Evolutionary conservation across 2,329 filamentous ascomycete species (phyloP).

Genomic region (Clarireedia monteithiana): DNA sequence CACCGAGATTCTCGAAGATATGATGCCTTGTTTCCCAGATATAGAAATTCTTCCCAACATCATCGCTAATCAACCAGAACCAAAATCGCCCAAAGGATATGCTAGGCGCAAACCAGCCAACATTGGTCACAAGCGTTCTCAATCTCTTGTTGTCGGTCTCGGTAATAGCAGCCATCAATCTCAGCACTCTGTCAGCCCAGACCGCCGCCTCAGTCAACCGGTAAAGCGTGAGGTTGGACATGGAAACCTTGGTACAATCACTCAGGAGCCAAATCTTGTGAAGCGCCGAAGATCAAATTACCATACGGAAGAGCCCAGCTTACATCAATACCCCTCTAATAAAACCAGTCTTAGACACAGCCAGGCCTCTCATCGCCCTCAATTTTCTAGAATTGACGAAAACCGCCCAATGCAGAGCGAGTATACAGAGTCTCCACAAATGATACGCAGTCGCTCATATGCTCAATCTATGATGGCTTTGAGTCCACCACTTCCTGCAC

Average conservation of each 20-base stretch:
- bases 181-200: conserved; percentile 10
- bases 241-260: conserved; percentile 5
- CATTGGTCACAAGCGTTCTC: conserved; percentile 25
- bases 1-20: conserved; percentile 29
- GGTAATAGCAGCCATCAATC: neutral
- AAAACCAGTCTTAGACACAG: neutral
- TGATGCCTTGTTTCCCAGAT: conserved; percentile 32
- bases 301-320: neutral
- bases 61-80: conserved; percentile 22
- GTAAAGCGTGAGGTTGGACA: neutral
- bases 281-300: conserved; percentile 21
- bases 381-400: conserved; percentile 4
- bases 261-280: conserved; percentile 7
- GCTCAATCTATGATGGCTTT: conserved; percentile 8
- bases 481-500: conserved; percentile 20
- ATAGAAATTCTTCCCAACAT: conserved; percentile 35
- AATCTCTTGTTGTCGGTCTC: conserved; percentile 23
- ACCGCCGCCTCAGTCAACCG: conserved; percentile 18
- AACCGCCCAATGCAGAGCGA: neutral
- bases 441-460: conserved; percentile 9
- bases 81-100: conserved; percentile 26
- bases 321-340: neutral
- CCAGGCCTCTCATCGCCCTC: neutral
- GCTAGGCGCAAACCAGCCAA: conserved; percentile 16
- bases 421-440: neutral